Conservation (phyloP, 208 protist species). For the Leptomonas pyrrhocoris region DNA sequence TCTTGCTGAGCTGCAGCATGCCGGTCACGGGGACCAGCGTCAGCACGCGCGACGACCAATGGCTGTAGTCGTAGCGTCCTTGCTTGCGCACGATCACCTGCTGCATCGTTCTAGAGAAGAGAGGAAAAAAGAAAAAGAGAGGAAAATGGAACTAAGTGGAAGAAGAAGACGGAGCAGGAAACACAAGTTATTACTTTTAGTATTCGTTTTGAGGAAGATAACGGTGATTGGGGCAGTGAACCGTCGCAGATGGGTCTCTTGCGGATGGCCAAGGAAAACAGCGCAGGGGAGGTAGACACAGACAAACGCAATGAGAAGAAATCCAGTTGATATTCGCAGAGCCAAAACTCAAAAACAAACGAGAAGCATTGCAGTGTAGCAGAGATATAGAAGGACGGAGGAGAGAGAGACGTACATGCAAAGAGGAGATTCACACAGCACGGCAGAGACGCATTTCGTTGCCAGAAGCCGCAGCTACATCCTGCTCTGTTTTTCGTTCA, state of each 20-base stretch:
- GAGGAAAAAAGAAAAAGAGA: neutral
- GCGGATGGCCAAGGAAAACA: neutral
- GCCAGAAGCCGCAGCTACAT: too few species aligned
- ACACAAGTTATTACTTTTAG: too few species aligned
- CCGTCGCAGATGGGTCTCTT: neutral
- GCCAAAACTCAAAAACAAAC: too few species aligned
- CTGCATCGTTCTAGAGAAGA: neutral
- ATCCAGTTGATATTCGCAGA: too few species aligned
- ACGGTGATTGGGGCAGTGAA: neutral
- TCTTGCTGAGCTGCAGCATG: slow-evolving; percentile 7
- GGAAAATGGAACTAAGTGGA: neutral
- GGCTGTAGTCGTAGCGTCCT: slow-evolving; percentile 9
- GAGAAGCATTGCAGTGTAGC: too few species aligned
- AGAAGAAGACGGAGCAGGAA: neutral
- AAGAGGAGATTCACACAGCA: too few species aligned
- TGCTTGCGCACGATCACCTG: slow-evolving; percentile 12
- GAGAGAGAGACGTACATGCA: too few species aligned
- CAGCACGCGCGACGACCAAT: slow-evolving; percentile 12
- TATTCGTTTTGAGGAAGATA: too few species aligned
- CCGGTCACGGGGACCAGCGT: slow-evolving; percentile 4
- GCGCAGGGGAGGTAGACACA: neutral
- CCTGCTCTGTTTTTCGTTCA: too few species aligned
- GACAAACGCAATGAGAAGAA: too few species aligned
- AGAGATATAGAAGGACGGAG: too few species aligned
- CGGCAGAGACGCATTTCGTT: too few species aligned